Base-by-base conservation (phyloP, 768 basidiomycete species). In the Hygrophorus pudorinus region DNA sequence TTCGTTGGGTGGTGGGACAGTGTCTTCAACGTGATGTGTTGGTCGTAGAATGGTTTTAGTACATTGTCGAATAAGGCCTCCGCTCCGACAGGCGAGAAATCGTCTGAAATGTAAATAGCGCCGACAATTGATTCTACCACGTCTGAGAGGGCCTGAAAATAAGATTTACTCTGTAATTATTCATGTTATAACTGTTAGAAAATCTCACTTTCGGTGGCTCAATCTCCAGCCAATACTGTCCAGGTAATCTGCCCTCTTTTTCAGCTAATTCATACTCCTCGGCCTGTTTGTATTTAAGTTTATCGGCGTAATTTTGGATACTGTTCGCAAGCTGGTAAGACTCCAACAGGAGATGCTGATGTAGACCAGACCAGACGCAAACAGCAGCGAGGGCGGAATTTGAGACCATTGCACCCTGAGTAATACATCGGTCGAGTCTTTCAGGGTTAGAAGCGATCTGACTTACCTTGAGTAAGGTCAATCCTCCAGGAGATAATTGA, bases 361-460 rank as follows among this genome's bases (percentile, higher is more conserved):
- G 65, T 43, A 92, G 62, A 28, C 81, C 81, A 42, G 74, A 73
- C 50, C 71, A 71, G 13, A 90, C 78, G 51, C 83, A 87, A 46
- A 90, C 59, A 2, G 87, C 82, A 31, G 81, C 85, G 34, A 91
- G 65, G 13, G 81, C 69, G 24, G 78, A 72, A 58, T 90, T 90
- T 3, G 85, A 86, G 20, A 91, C 86, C 86, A 91, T 90, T 6
- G 84, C 82, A 21, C 77, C 75, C 88, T 90, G 53, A 49, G 47
- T 39, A 38, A 46, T 46, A 40, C 44, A 41, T 53, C 29, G 44
- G 33, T 27, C 31, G 16, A 44, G 5, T 31, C 14, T 9, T 33
- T 34, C 32, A 2, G 37, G 17, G 10, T 21, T 38, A 54, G 7
- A 14, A 31, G 3, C 31, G 37, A 18, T 17, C 27, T 8, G 35